A percentile compares a stretch with the other conserved stretches of the same genome.
These are phyloP conservation scores for Aureobasidium sp. DNA, from an alignment of 2,329 filamentous ascomycete species.

Conservation along the genomic window DNA sequence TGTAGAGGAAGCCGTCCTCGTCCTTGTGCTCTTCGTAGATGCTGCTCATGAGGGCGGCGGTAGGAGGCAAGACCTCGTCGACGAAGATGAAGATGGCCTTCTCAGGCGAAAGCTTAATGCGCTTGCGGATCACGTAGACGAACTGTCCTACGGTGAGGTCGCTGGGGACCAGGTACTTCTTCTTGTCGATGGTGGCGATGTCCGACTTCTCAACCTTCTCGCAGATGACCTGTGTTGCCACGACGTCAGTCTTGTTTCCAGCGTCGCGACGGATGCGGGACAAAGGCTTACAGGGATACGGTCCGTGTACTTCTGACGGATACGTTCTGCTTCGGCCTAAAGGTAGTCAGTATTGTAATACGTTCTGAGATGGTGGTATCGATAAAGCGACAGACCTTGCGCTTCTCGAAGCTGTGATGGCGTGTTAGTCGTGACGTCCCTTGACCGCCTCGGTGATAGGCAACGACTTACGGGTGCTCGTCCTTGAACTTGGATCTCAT, in stretches of 20 bases:
- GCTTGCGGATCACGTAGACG: slow-evolving; percentile 99
- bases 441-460: slow-evolving; percentile 8
- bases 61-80: slow-evolving; percentile 93
- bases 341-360: neutral
- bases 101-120: slow-evolving; percentile 96
- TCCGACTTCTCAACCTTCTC: slow-evolving; percentile 99
- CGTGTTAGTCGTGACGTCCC: slow-evolving; percentile 14
- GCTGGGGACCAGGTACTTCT: slow-evolving; percentile 97
- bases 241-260: neutral
- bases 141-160: slow-evolving; percentile 99
- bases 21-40: slow-evolving; percentile 99
- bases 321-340: slow-evolving; percentile 87
- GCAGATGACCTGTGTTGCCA: slow-evolving; percentile 72
- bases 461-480: slow-evolving; percentile 63
- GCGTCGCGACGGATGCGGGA: slow-evolving; percentile 9
- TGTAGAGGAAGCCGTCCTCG: slow-evolving; percentile 87
- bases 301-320: slow-evolving; percentile 97
- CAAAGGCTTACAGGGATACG: slow-evolving; percentile 78
- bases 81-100: slow-evolving; percentile 99
- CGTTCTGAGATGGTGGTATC: neutral
- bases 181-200: slow-evolving; percentile 99
- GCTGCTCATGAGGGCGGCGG: slow-evolving; percentile 95
- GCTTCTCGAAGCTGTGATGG: slow-evolving; percentile 72
- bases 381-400: slow-evolving; percentile 50
- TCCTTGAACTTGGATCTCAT: slow-evolving; percentile 99